These are phyloP conservation scores for Microdochium bolleyi DNA, from an alignment of 2,329 filamentous ascomycete species.

Conservation along the genomic window DNA sequence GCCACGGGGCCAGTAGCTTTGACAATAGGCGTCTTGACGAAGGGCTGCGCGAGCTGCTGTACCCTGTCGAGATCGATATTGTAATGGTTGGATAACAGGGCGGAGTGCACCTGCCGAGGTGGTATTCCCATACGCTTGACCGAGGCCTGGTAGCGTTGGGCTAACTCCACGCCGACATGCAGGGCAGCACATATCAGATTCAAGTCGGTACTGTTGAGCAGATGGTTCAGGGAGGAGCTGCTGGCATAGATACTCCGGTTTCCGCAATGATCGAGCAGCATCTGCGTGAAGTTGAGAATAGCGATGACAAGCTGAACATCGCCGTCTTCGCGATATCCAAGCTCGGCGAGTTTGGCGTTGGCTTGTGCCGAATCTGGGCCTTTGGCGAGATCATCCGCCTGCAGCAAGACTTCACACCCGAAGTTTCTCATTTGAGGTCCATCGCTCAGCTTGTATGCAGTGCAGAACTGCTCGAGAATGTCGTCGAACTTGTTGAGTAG, in stretches of 20 bases:
- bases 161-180: constrained; percentile 74
- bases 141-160: constrained; percentile 86
- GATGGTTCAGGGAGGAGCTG: constrained; percentile 79
- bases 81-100: constrained; percentile 78
- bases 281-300: constrained; percentile 76
- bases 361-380: constrained; percentile 15
- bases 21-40: constrained; percentile 60
- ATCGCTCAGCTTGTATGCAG: constrained; percentile 69
- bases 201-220: constrained; percentile 81
- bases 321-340: constrained; percentile 65
- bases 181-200: constrained; percentile 71
- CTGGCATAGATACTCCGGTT: constrained; percentile 95
- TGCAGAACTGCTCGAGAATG: constrained; percentile 74
- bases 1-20: constrained; percentile 42
- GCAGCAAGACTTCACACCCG: constrained; percentile 52
- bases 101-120: constrained; percentile 59
- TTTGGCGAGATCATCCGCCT: constrained; percentile 42
- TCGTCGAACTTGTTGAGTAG: constrained; percentile 89
- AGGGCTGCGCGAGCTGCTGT: constrained; percentile 74
- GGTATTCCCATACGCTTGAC: constrained; percentile 67
- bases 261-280: constrained; percentile 89
- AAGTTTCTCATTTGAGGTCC: constrained; percentile 79
- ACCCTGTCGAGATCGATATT: constrained; percentile 73
- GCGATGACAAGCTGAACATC: constrained; percentile 74
- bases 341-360: constrained; percentile 33